These are phyloP conservation scores for Neopestalotiopsis sp. DNA, from an alignment of 2,329 filamentous ascomycete species.

Conservation along the genomic window DNA sequence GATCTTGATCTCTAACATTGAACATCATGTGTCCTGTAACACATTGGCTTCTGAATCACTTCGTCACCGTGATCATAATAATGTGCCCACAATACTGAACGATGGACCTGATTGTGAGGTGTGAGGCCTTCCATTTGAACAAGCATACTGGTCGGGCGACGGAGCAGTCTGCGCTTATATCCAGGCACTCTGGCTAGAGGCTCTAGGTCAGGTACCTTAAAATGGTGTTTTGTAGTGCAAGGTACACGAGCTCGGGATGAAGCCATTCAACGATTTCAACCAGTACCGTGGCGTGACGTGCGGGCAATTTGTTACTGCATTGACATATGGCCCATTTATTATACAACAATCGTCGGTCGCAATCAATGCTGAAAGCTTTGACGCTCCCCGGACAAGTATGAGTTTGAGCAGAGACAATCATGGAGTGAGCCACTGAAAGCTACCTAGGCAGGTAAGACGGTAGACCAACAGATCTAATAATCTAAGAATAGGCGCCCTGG, in stretches of 20 bases:
- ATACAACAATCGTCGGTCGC: not conserved
- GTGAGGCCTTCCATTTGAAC: too few relatives aligned
- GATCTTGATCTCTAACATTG: not conserved
- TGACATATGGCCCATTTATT: not conserved
- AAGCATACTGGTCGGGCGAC: too few relatives aligned
- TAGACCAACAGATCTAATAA: not conserved
- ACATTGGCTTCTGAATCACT: not conserved
- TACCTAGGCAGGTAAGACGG: not conserved
- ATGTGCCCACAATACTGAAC: too few relatives aligned
- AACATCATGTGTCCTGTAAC: not conserved
- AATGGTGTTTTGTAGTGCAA: not conserved
- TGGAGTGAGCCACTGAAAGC: not conserved
- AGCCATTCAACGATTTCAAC: not conserved
- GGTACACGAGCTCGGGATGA: not conserved
- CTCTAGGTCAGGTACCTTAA: too few relatives aligned
- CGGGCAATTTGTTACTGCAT: not conserved
- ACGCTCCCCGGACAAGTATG: not conserved
- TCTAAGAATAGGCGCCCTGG: conserved; percentile 10
- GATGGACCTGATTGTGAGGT: too few relatives aligned
- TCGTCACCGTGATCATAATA: too few relatives aligned
- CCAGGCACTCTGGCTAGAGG: too few relatives aligned
- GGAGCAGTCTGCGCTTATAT: too few relatives aligned
- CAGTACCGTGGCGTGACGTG: not conserved
- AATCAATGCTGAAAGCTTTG: not conserved
- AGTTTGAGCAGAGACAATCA: not conserved